Evolutionary conservation across 768 basidiomycete species (phyloP).

Genomic region (Naganishia onofrii): DNA sequence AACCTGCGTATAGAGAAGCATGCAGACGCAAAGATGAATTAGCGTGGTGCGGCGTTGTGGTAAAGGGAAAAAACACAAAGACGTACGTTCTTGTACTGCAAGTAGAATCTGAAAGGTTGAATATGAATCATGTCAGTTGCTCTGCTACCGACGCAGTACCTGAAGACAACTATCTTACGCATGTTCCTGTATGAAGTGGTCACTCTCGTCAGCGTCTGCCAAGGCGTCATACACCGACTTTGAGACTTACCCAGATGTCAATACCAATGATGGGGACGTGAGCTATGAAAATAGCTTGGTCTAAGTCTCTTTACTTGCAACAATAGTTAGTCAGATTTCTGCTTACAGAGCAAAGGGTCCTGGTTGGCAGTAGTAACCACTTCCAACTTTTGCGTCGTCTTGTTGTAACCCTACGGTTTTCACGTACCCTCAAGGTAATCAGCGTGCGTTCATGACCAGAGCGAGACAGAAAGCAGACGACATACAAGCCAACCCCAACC

Average conservation of each 20-base stretch:
- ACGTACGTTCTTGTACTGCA: slow-evolving; percentile 84
- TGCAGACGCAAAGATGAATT: not conserved
- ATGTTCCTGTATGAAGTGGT: slow-evolving; percentile 58
- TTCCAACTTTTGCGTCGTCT: slow-evolving; percentile 70
- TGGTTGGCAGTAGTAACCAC: slow-evolving; percentile 93
- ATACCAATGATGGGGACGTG: slow-evolving; percentile 84
- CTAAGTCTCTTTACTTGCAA: not conserved
- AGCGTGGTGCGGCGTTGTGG: not conserved
- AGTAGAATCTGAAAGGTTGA: slow-evolving; percentile 62
- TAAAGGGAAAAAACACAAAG: not conserved
- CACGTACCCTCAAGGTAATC: not conserved
- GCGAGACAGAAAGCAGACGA: slow-evolving; percentile 35
- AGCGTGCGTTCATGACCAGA: not conserved
- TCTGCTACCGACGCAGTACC: not conserved
- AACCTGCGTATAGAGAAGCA: slow-evolving; percentile 44
- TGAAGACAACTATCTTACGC: slow-evolving; percentile 55
- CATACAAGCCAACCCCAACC: slow-evolving; percentile 96
- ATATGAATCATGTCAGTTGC: slow-evolving; percentile 57
- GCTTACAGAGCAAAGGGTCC: slow-evolving; percentile 69
- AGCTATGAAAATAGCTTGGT: slow-evolving; percentile 54
- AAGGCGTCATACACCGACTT: not conserved
- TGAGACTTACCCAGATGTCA: slow-evolving; percentile 66
- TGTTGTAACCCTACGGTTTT: slow-evolving; percentile 64
- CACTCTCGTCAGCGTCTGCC: not conserved
- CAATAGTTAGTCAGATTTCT: slow-evolving; percentile 39